phyloP scores from a whole-genome alignment of 768 basidiomycete genomes.

The Gautieria morchelliformis region DNA sequence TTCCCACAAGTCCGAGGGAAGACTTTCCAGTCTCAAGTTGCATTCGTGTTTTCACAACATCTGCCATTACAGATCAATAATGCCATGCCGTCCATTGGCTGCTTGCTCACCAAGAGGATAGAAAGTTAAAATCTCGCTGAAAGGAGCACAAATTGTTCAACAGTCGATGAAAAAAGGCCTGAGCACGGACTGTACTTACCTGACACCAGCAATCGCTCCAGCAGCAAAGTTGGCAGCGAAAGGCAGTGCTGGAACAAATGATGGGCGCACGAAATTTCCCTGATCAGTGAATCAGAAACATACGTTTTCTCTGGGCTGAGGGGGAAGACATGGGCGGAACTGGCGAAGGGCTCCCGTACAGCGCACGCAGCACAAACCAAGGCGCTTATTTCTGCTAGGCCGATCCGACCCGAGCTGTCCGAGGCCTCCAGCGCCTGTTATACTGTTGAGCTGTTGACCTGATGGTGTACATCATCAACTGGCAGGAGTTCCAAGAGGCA shows the following conservation, averaged over 20 bases:
- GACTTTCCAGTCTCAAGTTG: conserved; percentile 86
- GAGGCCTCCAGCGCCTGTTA: no score
- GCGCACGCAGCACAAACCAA: not conserved
- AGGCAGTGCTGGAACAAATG: conserved; percentile 49
- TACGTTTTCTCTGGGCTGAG: conserved; percentile 1
- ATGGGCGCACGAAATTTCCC: not conserved
- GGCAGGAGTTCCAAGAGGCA: conserved; percentile 86
- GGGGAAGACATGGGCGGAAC: not conserved
- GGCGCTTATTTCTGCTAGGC: no score
- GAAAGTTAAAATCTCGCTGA: conserved; percentile 48
- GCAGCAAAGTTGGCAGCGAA: conserved; percentile 88
- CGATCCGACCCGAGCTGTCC: no score
- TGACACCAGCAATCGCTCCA: conserved; percentile 89
- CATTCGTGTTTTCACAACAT: conserved; percentile 87
- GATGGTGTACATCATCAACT: conserved; percentile 85
- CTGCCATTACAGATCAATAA: conserved; percentile 26
- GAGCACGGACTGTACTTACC: not conserved
- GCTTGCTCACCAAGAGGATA: conserved; percentile 67
- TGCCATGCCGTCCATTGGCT: not conserved
- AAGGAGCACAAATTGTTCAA: conserved; percentile 9
- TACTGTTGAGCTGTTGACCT: not conserved
- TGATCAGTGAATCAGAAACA: not conserved
- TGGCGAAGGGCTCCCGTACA: not conserved
- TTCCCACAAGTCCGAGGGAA: conserved; percentile 69
- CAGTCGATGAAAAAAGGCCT: not conserved